Base-by-base conservation (phyloP, 192 early-diverging fungal species). In the Umbelopsis sp. region DNA sequence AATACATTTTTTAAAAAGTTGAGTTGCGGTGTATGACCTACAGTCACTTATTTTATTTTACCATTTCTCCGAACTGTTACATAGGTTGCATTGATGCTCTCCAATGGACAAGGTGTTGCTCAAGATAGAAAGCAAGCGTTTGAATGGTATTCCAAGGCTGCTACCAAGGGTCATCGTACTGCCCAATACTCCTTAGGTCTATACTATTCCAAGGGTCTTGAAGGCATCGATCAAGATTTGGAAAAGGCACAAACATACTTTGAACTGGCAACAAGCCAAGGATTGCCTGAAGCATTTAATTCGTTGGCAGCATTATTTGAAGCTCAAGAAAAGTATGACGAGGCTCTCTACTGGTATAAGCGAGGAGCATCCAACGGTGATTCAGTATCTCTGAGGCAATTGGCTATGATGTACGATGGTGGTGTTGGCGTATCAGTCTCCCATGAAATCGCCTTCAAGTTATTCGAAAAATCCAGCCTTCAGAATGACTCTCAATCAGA, bases 51-150 rank as follows among this genome's bases (percentile, higher is more conserved):
- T 41, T 6, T 41, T 11, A 6, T 41, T 41, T 41, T 11, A n/a
- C n/a, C n/a, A n/a, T 8, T 38, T 8, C 8, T 8, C 36, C 36
- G 8, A 38, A 38, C 36, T 5, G 8, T 11, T 6, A 49, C 3
- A n/a, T 51, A 79, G 78, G 66, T 80, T 66, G 78, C 67, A 22
- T 73, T 72, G 3, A 82, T 82, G 81, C 66, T 79, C 52, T 77
- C 74, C 22, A 75, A 77, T 62, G 80, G 80, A 2, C 31, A 72
- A 54, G 76, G 79, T 29, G 72, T 78, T 41, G 11, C 53, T 22
- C 17, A 67, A 38, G 69, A 80, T 26, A 59, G 71, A 10, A 36
- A 59, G 25, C 70, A 65, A 24, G 83, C 83, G 17, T 76, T 79
- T 51, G 66, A 73, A 49, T 85, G 79, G 83, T 82, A 81, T 52